A percentile compares a stretch with the other conserved stretches of the same genome.
Conservation (phyloP, 345 rosid species). For the Murraya koenigii region DNA sequence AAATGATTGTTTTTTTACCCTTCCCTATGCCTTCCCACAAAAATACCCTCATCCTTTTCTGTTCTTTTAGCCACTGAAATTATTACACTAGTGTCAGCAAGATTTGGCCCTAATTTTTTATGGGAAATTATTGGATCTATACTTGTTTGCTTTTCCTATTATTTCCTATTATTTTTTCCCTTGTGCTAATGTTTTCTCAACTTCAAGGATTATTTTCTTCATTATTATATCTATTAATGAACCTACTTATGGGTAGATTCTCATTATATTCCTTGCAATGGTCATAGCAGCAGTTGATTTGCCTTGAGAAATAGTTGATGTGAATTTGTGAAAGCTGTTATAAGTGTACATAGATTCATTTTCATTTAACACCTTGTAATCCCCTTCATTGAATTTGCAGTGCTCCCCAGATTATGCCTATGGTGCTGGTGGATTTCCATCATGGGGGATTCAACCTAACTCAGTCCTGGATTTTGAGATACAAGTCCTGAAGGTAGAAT, state of each 20-base stretch:
- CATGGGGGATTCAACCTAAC: constrained; percentile 90
- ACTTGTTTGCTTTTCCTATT: background rate
- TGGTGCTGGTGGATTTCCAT: constrained; percentile 75
- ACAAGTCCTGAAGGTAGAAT: constrained; percentile 65
- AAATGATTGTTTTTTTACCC: too few species aligned
- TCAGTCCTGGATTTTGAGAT: constrained; percentile 84
- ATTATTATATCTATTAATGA: background rate
- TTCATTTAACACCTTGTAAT: background rate
- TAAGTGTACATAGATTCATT: background rate
- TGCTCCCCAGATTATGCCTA: constrained; percentile 95
- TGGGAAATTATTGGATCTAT: background rate
- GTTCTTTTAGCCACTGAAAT: too few species aligned
- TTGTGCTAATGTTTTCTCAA: background rate
- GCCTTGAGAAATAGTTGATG: background rate
- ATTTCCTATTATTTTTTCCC: background rate
- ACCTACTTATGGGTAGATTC: background rate
- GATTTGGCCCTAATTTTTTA: background rate
- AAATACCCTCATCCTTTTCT: too few species aligned
- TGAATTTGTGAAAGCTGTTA: background rate
- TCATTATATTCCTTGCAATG: background rate
- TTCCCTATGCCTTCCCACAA: too few species aligned
- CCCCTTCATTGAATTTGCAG: constrained; percentile 38
- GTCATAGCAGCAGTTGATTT: background rate
- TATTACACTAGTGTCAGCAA: background rate
- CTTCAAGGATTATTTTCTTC: background rate